Evolutionary conservation across 768 basidiomycete species (phyloP).

Genomic region (Suillus bovinus): DNA sequence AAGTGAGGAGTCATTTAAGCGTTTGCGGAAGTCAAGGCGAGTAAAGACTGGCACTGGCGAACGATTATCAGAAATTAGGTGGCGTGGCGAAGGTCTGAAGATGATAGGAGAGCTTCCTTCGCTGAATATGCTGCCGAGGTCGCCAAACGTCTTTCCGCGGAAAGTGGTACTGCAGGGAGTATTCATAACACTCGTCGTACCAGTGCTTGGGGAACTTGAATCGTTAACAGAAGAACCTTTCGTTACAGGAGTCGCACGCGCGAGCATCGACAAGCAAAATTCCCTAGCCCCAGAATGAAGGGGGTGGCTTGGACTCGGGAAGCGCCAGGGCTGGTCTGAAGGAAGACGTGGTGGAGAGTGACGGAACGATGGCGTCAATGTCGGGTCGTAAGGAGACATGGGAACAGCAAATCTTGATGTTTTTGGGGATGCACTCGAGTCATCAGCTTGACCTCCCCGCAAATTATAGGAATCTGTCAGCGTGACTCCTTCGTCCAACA

Average conservation of each 20-base stretch:
- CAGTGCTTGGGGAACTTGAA: constrained; percentile 33
- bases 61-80: constrained; percentile 38
- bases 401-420: constrained; percentile 40
- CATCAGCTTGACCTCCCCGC: constrained; percentile 9
- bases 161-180: constrained; percentile 29
- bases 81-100: constrained; percentile 44
- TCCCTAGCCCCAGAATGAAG: constrained; percentile 66
- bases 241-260: constrained; percentile 52
- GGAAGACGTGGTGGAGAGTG: constrained; percentile 76
- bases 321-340: constrained; percentile 82
- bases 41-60: constrained; percentile 33
- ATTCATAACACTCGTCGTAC: constrained; percentile 30
- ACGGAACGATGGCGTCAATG: constrained; percentile 72
- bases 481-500: constrained; percentile 6
- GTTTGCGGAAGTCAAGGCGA: constrained; percentile 35
- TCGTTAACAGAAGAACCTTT: constrained; percentile 28
- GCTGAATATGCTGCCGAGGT: constrained; percentile 18
- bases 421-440: constrained; percentile 24
- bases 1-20: constrained; percentile 51
- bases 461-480: constrained; percentile 6
- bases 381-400: constrained; percentile 76
- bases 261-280: constrained; percentile 64
- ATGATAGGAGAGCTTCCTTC: constrained; percentile 36
- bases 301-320: constrained; percentile 77
- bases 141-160: constrained; percentile 29